A percentile compares a stretch with the other conserved stretches of the same genome.
Evolutionary conservation across 306 rosid genomes (phyloP).

Genomic region (Vigna angularis): DNA sequence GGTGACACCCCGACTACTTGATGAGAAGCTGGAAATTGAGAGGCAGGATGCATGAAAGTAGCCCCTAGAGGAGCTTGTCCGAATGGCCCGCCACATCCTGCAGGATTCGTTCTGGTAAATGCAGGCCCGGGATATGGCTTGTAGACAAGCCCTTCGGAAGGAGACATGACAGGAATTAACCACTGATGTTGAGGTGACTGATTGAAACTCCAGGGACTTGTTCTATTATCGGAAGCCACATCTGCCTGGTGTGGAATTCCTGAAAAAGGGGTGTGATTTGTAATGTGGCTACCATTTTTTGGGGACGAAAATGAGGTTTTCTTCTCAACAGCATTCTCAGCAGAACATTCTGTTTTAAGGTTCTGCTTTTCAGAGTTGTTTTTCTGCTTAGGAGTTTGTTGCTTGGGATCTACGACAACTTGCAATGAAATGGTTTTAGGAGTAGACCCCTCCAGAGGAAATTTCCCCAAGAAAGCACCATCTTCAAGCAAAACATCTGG

Average conservation of each 20-base stretch:
- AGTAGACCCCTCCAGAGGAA: constrained; percentile 52
- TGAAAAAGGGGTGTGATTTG: constrained; percentile 47
- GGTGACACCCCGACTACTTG: constrained; percentile 57
- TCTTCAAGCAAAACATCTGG: constrained; percentile 74
- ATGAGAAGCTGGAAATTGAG: constrained; percentile 58
- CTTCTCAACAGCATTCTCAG: constrained; percentile 60
- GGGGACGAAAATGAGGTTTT: constrained; percentile 57
- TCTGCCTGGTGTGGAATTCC: constrained; percentile 51
- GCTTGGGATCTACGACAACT: constrained; percentile 42
- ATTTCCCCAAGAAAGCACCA: constrained; percentile 55
- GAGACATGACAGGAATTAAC: constrained; percentile 82
- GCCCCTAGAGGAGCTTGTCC: constrained; percentile 48
- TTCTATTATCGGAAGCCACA: constrained; percentile 47
- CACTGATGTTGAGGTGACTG: constrained; percentile 75
- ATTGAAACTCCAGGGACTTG: constrained; percentile 60
- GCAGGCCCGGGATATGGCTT: constrained; percentile 76
- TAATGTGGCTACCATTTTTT: constrained; percentile 52
- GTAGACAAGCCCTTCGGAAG: constrained; percentile 82
- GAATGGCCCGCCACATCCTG: constrained; percentile 59
- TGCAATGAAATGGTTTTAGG: constrained; percentile 39
- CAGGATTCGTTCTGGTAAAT: constrained; percentile 51
- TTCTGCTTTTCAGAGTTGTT: constrained; percentile 55
- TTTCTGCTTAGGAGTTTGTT: constrained; percentile 39
- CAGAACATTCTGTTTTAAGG: constrained; percentile 67
- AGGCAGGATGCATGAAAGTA: constrained; percentile 57